Conservation (phyloP, 192 early-diverging fungal species). For the Umbelopsis vinacea region DNA sequence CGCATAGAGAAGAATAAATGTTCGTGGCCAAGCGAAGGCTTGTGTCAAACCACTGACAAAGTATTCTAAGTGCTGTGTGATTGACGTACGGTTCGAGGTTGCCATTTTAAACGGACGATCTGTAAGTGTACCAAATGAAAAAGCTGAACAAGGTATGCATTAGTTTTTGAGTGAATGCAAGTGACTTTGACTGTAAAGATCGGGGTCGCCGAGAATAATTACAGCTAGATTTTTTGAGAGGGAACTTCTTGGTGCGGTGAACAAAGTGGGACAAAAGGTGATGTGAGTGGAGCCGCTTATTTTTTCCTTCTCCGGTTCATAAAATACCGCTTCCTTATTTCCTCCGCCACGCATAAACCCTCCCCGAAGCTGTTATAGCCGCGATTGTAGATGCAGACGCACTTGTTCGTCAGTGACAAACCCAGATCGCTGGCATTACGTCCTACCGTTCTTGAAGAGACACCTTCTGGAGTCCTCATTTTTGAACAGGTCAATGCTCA, state of each 20-base stretch:
- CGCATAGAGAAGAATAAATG: conserved; percentile 36
- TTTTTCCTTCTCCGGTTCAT: conserved; percentile 16
- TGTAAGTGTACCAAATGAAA: neutral
- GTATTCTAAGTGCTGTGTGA: conserved; percentile 30
- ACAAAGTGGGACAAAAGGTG: no score
- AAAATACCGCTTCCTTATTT: neutral
- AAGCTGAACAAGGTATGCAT: neutral
- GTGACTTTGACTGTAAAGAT: neutral
- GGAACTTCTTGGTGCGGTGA: neutral
- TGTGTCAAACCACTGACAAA: conserved; percentile 32
- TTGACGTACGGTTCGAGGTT: conserved; percentile 15
- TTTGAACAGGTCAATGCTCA: conserved; percentile 29
- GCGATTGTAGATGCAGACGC: conserved; percentile 38
- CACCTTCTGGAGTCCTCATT: conserved; percentile 38
- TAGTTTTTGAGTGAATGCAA: neutral
- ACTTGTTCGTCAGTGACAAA: conserved; percentile 47
- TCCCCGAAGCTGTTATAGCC: neutral
- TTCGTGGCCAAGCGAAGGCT: conserved; percentile 38
- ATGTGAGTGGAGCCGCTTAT: neutral
- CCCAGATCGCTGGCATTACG: conserved; percentile 68
- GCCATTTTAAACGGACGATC: neutral
- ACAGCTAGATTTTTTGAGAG: neutral
- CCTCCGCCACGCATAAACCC: neutral
- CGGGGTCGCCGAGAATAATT: neutral
- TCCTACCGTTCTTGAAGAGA: conserved; percentile 48